phyloP scores from a whole-genome alignment of 352 stramenopile species.

The Phytophthora hybrid region DNA sequence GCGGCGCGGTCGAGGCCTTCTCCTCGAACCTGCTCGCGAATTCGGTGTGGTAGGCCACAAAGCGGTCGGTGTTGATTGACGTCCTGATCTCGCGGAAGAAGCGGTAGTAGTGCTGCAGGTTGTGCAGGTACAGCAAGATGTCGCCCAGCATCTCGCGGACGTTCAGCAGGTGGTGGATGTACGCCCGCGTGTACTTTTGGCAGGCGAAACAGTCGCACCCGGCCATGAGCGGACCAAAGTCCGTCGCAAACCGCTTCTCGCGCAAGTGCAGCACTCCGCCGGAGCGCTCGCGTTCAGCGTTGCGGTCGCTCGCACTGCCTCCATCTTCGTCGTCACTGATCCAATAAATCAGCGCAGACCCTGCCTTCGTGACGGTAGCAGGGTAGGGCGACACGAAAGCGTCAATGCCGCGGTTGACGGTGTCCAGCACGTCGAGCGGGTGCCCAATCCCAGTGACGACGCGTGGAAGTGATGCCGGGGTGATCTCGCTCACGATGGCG shows the following conservation, averaged over 20 bases:
- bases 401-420: slow-evolving; percentile 65
- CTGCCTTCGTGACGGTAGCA: slow-evolving; percentile 52
- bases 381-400: slow-evolving; percentile 79
- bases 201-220: slow-evolving; percentile 83
- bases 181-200: slow-evolving; percentile 81
- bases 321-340: slow-evolving; percentile 45
- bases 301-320: slow-evolving; percentile 19
- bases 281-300: slow-evolving; percentile 42
- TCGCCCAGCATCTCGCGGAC: slow-evolving; percentile 94
- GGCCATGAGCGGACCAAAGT: slow-evolving; percentile 67
- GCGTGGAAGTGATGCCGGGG: slow-evolving; percentile 50
- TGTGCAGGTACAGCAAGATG: slow-evolving; percentile 91
- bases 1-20: slow-evolving; percentile 49
- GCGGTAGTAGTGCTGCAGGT: slow-evolving; percentile 80
- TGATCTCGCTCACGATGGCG: slow-evolving; percentile 51
- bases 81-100: slow-evolving; percentile 72
- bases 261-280: slow-evolving; percentile 72
- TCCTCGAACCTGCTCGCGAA: slow-evolving; percentile 64
- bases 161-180: slow-evolving; percentile 94
- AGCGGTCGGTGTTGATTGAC: slow-evolving; percentile 54
- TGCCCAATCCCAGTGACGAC: slow-evolving; percentile 74
- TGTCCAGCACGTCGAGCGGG: slow-evolving; percentile 65
- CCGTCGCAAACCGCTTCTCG: slow-evolving; percentile 67
- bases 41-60: slow-evolving; percentile 47
- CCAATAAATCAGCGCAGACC: slow-evolving; percentile 72